Conservation (phyloP, 108 stramenopile species). For the Parietichytrium sp. region DNA sequence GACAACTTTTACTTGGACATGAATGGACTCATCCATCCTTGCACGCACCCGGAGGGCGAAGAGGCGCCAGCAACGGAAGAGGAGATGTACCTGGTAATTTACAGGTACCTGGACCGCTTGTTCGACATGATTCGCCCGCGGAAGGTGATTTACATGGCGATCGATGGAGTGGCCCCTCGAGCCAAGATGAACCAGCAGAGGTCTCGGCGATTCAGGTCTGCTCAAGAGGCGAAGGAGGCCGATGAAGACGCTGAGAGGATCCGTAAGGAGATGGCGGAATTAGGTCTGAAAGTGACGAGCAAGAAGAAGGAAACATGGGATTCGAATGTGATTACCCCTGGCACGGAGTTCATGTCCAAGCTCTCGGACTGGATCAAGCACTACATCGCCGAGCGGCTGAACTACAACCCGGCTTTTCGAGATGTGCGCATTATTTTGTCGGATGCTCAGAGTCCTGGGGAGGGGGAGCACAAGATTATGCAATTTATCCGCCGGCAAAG, state of each 20-base stretch:
- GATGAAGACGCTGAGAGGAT: conserved; percentile 77
- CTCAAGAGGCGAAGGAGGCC: conserved; percentile 88
- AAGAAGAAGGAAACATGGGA: conserved; percentile 66
- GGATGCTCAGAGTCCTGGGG: conserved; percentile 91
- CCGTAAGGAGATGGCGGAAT: conserved; percentile 69
- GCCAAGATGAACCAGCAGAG: conserved; percentile 98
- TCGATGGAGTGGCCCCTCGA: conserved; percentile 97
- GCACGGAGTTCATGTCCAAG: conserved; percentile 67
- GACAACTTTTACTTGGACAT: conserved; percentile 98
- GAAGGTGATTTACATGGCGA: conserved; percentile 82
- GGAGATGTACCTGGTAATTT: conserved; percentile 95
- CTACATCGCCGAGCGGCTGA: conserved; percentile 71
- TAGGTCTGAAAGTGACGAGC: conserved; percentile 56
- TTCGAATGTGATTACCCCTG: conserved; percentile 98
- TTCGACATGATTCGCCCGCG: conserved; percentile 78
- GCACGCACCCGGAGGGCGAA: conserved; percentile 88
- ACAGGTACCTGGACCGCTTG: conserved; percentile 79
- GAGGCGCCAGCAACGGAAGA: conserved; percentile 84
- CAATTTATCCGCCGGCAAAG: conserved; percentile 87
- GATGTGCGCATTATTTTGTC: conserved; percentile 83
- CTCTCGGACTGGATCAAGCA: conserved; percentile 75
- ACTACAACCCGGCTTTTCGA: conserved; percentile 79
- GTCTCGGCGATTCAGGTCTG: conserved; percentile 84
- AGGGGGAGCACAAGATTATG: conserved; percentile 98
- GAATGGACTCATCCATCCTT: conserved; percentile 99